Conservation (phyloP, 495 filamentous ascomycete genomes). For the Talaromyces nanjingensis region DNA sequence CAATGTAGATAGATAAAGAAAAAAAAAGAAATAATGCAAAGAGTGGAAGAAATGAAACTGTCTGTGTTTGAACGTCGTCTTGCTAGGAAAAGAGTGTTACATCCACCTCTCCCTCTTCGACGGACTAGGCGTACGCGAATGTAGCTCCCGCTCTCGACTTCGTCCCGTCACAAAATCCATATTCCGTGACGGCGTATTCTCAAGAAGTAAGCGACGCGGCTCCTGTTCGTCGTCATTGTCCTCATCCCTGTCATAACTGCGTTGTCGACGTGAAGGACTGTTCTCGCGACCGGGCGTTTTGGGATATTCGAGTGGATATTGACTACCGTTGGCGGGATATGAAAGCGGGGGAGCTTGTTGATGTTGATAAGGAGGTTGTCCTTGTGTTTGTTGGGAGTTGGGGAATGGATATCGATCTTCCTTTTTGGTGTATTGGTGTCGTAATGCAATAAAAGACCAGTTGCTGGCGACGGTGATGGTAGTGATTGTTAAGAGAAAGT, state of each 20-base stretch:
- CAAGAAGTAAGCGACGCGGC: slow-evolving; percentile 30
- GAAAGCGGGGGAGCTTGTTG: slow-evolving; percentile 50
- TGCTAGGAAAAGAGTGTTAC: background rate
- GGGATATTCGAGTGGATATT: slow-evolving; percentile 75
- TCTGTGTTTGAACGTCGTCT: background rate
- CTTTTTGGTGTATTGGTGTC: slow-evolving; percentile 29
- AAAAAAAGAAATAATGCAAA: background rate
- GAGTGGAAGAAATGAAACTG: background rate
- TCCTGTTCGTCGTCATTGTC: slow-evolving; percentile 7
- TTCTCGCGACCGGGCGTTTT: slow-evolving; percentile 6
- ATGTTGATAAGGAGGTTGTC: slow-evolving; percentile 18
- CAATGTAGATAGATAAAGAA: background rate
- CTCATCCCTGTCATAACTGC: background rate
- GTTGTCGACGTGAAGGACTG: slow-evolving; percentile 11
- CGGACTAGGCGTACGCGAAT: slow-evolving; percentile 34
- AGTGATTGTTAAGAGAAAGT: slow-evolving; percentile 36
- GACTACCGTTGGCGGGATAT: slow-evolving; percentile 82
- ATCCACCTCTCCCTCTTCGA: slow-evolving; percentile 17
- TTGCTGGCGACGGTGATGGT: slow-evolving; percentile 39
- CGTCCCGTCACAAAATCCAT: slow-evolving; percentile 30
- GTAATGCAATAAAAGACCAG: slow-evolving; percentile 41
- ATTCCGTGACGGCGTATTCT: slow-evolving; percentile 20
- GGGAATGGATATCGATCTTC: slow-evolving; percentile 21
- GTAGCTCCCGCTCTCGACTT: slow-evolving; percentile 27
- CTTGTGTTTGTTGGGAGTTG: slow-evolving; percentile 17